Percentiles rank a stretch among this genome's conserved stretches.
These are phyloP conservation scores for Rutidosis leptorrhynchoides DNA, from an alignment of 129 eudicot genomes.

Conservation along the genomic window DNA sequence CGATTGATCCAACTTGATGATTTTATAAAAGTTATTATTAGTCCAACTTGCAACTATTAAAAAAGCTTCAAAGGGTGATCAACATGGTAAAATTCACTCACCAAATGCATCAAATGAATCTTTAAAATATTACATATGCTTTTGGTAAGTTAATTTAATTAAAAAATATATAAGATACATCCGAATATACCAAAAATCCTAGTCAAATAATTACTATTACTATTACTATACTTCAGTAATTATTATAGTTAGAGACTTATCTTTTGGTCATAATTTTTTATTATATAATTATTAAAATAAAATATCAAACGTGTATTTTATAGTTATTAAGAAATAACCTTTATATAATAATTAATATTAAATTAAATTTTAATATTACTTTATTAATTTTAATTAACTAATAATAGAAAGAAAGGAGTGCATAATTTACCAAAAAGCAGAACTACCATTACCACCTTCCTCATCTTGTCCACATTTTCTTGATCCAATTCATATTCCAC, in stretches of 20 bases:
- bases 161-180: too few species aligned
- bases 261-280: background rate
- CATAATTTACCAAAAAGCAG: constrained; percentile 16
- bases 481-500: constrained; percentile 18
- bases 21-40: too few species aligned
- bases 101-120: background rate
- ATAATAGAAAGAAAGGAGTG: background rate
- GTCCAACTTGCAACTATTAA: background rate
- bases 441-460: constrained; percentile 20
- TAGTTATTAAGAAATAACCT: too few species aligned
- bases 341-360: too few species aligned
- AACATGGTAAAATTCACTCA: background rate
- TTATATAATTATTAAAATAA: background rate
- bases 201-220: too few species aligned
- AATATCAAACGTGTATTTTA: too few species aligned
- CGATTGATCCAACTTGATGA: background rate
- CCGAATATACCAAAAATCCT: background rate
- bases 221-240: too few species aligned
- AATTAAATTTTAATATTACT: too few species aligned
- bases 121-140: background rate
- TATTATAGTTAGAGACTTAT: background rate
- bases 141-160: background rate
- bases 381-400: background rate
- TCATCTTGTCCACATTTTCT: constrained; percentile 18
- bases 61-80: background rate